Evolutionary conservation across 1,284 basidiomycete genomes (phyloP), one percentile per base, ranked within the genome.

Genomic region (Fistulinella cinereoalba): DNA sequence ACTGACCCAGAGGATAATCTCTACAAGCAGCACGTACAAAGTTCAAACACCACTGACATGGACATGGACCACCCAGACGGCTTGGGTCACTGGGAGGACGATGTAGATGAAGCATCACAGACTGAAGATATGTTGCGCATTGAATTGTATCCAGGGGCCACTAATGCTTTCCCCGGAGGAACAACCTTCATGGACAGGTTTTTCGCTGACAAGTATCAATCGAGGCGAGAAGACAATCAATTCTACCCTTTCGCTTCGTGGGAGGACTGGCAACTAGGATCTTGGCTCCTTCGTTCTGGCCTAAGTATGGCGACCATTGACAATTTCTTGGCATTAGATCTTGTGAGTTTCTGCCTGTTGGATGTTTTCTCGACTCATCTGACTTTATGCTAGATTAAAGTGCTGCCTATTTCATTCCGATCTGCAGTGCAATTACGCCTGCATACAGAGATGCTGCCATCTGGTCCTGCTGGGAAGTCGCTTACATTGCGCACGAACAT

Each of bases 181-280:
- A 44, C 29, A 6, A 15, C 29, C 13, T 45, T 45, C 37, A 21
- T 45, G 31, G 44, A 40, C 8, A 11, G 8, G 15, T 45, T 45
- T 19, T 39, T 29, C 29, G 10, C 27, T 18, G 31, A 45, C 10
- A 4, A 34, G 4, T 11, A 44, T n/a, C 6, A 27, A 3, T 6
- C 13, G 8, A 13, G 38, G 21, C 13, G 22, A 15, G 7, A 12
- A 6, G 37, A 32, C 6, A 44, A 44, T 10, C 7, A 38, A 13
- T 44, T 32, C 22, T 44, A 24, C 13, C 43, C 37, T 2, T 44
- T 39, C 16, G 3, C 37, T 0, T 44, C 43, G 7, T 11, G 5
- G 7, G 23, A 44, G 4, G 43, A 44, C 10, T 44, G 28, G 37
- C 16, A 44, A 11, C 25, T 44, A 5, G 6, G 36, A 1, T 38